Evolutionary conservation across 2,329 filamentous ascomycete species (phyloP).

Genomic region (Verticillium longisporum): DNA sequence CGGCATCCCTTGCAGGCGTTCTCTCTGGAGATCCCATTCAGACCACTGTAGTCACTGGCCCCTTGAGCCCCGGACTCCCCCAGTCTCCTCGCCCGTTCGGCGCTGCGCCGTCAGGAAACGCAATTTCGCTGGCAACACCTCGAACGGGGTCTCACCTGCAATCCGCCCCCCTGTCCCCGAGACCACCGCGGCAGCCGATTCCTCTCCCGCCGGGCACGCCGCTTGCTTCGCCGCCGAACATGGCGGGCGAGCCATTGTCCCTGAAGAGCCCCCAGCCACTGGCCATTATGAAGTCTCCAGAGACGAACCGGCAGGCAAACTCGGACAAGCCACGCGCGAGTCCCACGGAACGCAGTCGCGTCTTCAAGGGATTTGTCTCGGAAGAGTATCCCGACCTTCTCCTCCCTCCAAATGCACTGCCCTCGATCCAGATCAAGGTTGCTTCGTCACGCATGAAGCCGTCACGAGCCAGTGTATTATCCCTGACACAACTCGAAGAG

Average conservation of each 20-base stretch:
- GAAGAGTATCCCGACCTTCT: conserved; percentile 84
- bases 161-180: conserved; percentile 58
- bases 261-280: conserved; percentile 22
- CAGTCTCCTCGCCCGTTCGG: conserved; percentile 50
- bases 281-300: conserved; percentile 25
- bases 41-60: neutral
- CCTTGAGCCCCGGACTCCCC: conserved; percentile 52
- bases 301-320: conserved; percentile 10
- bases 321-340: conserved; percentile 26
- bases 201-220: conserved; percentile 66
- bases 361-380: conserved; percentile 73
- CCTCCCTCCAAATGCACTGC: conserved; percentile 80
- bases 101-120: neutral
- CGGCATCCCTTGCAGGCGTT: conserved; percentile 47
- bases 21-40: conserved; percentile 28
- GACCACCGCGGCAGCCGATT: conserved; percentile 66
- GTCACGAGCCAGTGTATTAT: conserved; percentile 77
- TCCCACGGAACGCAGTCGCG: conserved; percentile 37
- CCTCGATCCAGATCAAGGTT: conserved; percentile 78
- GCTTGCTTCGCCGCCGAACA: conserved; percentile 42
- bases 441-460: conserved; percentile 94
- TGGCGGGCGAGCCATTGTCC: conserved; percentile 17
- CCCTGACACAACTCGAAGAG: conserved; percentile 73
- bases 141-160: conserved; percentile 11
- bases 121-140: neutral